These are phyloP conservation scores for Reticulascus tulasneorum DNA, from an alignment of 2,329 filamentous ascomycete genomes.

Conservation along the genomic window DNA sequence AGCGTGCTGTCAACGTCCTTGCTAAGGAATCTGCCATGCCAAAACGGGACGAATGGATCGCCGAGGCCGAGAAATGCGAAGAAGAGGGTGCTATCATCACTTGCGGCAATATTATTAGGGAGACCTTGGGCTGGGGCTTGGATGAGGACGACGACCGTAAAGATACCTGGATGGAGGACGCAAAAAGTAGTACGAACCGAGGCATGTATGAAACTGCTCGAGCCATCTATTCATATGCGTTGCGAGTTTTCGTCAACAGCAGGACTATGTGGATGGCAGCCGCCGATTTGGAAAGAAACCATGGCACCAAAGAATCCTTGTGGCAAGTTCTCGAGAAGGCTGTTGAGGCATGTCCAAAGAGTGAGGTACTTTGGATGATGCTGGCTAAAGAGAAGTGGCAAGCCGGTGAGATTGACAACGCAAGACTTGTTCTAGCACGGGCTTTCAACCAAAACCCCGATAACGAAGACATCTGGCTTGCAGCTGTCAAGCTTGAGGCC, in stretches of 20 bases:
- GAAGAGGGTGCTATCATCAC: conserved; percentile 84
- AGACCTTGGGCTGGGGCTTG: conserved; percentile 87
- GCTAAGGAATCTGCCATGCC: conserved; percentile 93
- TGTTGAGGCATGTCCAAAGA: conserved; percentile 87
- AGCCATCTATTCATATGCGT: conserved; percentile 87
- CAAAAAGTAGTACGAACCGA: conserved; percentile 72
- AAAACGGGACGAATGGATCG: conserved; percentile 95
- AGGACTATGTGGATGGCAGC: conserved; percentile 87
- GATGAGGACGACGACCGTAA: conserved; percentile 97
- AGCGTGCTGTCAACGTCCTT: conserved; percentile 82
- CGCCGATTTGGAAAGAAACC: conserved; percentile 84
- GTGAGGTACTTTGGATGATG: conserved; percentile 92
- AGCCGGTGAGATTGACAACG: conserved; percentile 80
- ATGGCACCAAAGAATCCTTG: conserved; percentile 78
- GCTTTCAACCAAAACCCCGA: conserved; percentile 95
- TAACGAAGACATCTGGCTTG: conserved; percentile 97
- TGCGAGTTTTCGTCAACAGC: conserved; percentile 85
- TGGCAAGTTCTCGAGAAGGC: conserved; percentile 88
- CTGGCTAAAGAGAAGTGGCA: conserved; percentile 94
- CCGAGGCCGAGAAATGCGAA: conserved; percentile 91
- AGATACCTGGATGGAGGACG: conserved; percentile 94
- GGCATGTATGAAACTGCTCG: conserved; percentile 86
- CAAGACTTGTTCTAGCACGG: conserved; percentile 76
- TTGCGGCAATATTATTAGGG: conserved; percentile 82
- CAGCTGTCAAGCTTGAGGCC: conserved; percentile 92